Evolutionary conservation across 2,329 filamentous ascomycete species (phyloP).

Genomic region (Alternaria triticina): DNA sequence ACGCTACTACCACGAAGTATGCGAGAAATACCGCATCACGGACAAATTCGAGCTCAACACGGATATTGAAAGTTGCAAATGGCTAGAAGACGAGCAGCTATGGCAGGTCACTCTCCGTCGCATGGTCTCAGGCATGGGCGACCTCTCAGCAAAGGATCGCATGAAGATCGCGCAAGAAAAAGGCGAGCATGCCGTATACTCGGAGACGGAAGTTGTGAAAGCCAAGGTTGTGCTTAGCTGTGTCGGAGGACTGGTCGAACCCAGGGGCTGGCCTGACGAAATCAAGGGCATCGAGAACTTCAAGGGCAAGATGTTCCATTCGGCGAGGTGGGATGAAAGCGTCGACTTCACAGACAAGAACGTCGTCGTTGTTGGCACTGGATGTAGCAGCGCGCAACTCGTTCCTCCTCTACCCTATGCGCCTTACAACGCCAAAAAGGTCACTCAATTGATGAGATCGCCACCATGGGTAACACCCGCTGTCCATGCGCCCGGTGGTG

Average conservation of each 20-base stretch:
- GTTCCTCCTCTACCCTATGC: constrained; percentile 59
- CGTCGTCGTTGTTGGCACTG: constrained; percentile 64
- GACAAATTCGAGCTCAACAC: constrained; percentile 67
- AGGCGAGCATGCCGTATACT: constrained; percentile 56
- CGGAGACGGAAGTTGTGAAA: constrained; percentile 59
- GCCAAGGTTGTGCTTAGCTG: constrained; percentile 62
- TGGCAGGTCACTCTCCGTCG: constrained; percentile 63
- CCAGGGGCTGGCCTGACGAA: constrained; percentile 57
- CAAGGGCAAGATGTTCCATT: constrained; percentile 63
- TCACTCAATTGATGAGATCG: constrained; percentile 66
- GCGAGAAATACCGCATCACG: constrained; percentile 58
- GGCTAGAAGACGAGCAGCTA: constrained; percentile 60
- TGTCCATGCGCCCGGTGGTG: constrained; percentile 44
- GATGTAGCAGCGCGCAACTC: constrained; percentile 64
- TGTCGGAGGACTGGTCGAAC: constrained; percentile 64
- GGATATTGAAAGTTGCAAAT: constrained; percentile 59
- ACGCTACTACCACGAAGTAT: constrained; percentile 61
- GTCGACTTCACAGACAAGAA: constrained; percentile 62
- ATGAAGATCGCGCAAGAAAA: constrained; percentile 51
- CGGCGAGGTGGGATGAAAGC: constrained; percentile 62
- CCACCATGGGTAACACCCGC: constrained; percentile 63
- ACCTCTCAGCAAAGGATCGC: constrained; percentile 58
- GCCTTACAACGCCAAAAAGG: constrained; percentile 58
- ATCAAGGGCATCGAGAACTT: constrained; percentile 62
- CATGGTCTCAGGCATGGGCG: constrained; percentile 60